phyloP scores from a whole-genome alignment of 495 filamentous ascomycete genomes.

The Pseudoneurospora amorphoporcata region DNA sequence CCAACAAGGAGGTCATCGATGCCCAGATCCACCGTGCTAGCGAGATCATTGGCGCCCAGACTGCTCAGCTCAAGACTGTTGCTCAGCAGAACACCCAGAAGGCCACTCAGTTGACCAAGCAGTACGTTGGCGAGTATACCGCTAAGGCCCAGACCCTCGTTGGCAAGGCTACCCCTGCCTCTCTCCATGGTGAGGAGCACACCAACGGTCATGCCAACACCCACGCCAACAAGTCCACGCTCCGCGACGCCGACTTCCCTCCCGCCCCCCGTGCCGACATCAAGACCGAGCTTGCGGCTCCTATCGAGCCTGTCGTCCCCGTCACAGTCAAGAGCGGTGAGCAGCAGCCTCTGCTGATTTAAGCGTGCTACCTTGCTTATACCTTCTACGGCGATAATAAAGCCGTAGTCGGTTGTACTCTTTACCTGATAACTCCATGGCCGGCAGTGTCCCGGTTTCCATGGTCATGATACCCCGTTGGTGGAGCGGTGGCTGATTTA shows the following conservation, averaged over 20 bases:
- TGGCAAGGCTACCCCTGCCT: conserved; percentile 31
- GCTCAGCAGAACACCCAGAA: conserved; percentile 73
- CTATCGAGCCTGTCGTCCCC: conserved; percentile 10
- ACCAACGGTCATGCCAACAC: conserved; percentile 17
- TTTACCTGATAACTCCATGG: background rate
- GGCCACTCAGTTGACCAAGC: conserved; percentile 65
- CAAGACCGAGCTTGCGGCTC: background rate
- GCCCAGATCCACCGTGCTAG: conserved; percentile 61
- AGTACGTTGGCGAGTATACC: conserved; percentile 75
- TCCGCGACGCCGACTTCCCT: conserved; percentile 47
- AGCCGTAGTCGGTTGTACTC: background rate
- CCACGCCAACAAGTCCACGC: conserved; percentile 28
- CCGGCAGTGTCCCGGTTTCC: background rate
- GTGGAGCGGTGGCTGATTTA: background rate
- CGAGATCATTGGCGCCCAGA: conserved; percentile 69
- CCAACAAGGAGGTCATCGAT: conserved; percentile 92
- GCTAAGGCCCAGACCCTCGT: conserved; percentile 70
- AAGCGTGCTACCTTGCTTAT: background rate
- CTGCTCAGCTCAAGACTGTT: conserved; percentile 66
- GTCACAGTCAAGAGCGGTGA: conserved; percentile 12
- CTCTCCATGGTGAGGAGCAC: conserved; percentile 18
- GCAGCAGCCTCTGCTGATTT: conserved; percentile 31
- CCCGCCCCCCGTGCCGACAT: conserved; percentile 44
- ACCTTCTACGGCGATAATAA: background rate
- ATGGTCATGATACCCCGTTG: background rate